Conservation (phyloP, 2,329 filamentous ascomycete genomes). For the Trichoderma guizhouense region DNA sequence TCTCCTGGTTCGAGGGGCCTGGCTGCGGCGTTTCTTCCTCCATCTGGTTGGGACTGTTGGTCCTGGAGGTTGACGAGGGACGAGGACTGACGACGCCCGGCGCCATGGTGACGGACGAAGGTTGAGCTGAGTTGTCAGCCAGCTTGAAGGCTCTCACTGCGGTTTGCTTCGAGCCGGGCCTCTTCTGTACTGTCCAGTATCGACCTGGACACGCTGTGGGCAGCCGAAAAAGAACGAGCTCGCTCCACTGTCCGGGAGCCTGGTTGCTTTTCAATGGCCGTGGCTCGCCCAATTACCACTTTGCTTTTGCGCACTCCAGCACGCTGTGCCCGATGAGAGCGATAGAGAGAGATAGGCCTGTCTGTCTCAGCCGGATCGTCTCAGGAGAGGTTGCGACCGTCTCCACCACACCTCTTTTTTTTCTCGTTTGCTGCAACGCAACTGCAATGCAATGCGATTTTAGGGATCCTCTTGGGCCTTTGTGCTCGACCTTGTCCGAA, state of each 20-base stretch:
- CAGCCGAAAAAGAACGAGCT: constrained; percentile 11
- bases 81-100: constrained; percentile 22
- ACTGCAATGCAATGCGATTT: constrained; percentile 3
- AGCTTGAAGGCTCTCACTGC: neutral
- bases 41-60: constrained; percentile 14
- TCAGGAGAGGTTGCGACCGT: constrained; percentile 7
- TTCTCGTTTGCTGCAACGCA: neutral
- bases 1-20: constrained; percentile 17
- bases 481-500: neutral
- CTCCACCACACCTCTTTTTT: constrained; percentile 15
- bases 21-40: constrained; percentile 8
- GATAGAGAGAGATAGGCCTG: neutral
- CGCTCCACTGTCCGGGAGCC: constrained; percentile 14
- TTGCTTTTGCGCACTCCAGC: neutral
- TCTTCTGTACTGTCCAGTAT: neutral
- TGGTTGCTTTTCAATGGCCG: neutral
- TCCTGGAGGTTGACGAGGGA: constrained; percentile 9
- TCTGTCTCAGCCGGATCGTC: neutral
- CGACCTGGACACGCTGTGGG: neutral
- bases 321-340: constrained; percentile 6
- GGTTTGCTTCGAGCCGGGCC: neutral
- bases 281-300: neutral
- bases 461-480: neutral
- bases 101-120: constrained; percentile 20
- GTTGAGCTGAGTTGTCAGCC: neutral